Percentiles rank a stretch among this genome's conserved stretches.
Evolutionary conservation across 331 rosid species (phyloP).

Genomic region (Erythrophleum ivorense): DNA sequence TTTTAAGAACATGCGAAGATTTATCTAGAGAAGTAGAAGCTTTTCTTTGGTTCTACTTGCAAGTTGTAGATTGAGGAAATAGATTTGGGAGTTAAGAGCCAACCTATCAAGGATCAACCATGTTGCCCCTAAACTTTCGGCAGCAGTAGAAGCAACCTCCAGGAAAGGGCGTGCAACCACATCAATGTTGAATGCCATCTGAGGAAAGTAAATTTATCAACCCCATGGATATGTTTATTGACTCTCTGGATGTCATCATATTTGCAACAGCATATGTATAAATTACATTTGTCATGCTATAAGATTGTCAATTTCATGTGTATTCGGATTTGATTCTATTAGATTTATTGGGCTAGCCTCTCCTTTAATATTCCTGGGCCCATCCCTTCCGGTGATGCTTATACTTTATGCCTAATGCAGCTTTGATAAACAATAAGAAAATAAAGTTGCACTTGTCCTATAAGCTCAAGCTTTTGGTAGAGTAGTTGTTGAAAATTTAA

Average conservation of each 20-base stretch:
- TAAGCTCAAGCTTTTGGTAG: no score
- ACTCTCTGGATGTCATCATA: background rate
- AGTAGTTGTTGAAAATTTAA: no score
- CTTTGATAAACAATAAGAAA: background rate
- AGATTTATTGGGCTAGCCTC: background rate
- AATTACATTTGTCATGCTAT: conserved; percentile 1
- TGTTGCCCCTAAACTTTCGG: conserved; percentile 49
- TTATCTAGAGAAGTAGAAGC: background rate
- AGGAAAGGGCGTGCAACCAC: conserved; percentile 56
- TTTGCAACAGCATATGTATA: background rate
- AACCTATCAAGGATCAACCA: conserved; percentile 79
- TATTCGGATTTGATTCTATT: background rate
- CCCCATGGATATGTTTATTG: background rate
- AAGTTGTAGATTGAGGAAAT: background rate
- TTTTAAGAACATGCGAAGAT: background rate
- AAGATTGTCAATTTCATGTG: background rate
- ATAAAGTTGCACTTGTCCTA: background rate
- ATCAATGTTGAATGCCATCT: conserved; percentile 60
- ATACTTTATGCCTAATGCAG: no score
- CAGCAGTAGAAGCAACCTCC: conserved; percentile 52
- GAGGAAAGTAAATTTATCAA: conserved; percentile 16
- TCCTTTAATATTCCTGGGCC: background rate
- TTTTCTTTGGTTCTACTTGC: background rate
- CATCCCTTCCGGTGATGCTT: background rate
- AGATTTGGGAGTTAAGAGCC: conserved; percentile 30